Evolutionary conservation across 169 alveolate species (phyloP).

Genomic region (Cryptosporidium ubiquitum): DNA sequence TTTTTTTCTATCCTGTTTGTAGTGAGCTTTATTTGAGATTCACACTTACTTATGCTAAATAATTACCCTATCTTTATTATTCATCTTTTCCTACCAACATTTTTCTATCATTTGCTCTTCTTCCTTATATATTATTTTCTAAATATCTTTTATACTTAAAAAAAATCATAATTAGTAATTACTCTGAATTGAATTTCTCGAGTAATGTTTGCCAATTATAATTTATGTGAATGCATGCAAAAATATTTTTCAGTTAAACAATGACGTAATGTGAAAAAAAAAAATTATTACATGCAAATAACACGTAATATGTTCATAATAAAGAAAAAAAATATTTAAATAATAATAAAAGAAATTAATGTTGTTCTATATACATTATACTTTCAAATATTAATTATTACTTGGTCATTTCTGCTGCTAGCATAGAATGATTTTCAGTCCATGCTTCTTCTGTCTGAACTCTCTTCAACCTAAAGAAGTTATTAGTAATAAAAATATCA

Average conservation of each 20-base stretch:
- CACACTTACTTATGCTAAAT: no score
- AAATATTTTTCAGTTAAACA: not conserved
- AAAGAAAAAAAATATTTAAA: no score
- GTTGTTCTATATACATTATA: not conserved
- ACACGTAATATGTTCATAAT: not conserved
- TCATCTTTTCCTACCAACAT: no score
- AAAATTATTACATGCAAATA: not conserved
- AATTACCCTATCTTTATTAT: no score
- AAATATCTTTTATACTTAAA: no score
- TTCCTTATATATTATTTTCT: no score
- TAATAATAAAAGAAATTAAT: not conserved
- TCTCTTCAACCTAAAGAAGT: constrained; percentile 34
- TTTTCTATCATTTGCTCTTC: no score
- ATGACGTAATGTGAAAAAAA: not conserved
- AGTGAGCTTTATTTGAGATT: no score
- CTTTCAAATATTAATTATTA: not conserved
- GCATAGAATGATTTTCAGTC: constrained; percentile 63
- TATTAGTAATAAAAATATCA: not conserved
- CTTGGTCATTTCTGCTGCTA: constrained; percentile 69
- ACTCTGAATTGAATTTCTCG: no score
- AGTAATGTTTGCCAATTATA: no score
- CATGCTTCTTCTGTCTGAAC: constrained; percentile 69
- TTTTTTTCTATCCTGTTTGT: no score
- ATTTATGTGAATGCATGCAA: not conserved
- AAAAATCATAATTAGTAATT: no score